Evolutionary conservation across 108 stramenopile species (phyloP).

Genomic region (Cyclotella sp.): DNA sequence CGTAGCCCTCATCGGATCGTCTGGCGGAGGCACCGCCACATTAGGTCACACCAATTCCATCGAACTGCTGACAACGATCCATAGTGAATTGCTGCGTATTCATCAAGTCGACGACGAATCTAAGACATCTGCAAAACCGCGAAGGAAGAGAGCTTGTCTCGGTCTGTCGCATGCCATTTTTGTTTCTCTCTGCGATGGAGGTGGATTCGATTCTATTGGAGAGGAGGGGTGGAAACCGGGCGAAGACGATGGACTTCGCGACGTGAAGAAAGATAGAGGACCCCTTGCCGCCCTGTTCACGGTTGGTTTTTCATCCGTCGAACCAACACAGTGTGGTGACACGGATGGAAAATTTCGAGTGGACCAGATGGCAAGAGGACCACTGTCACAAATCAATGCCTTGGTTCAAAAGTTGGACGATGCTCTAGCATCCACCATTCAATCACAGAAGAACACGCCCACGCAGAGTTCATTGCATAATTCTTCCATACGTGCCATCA

Average conservation of each 20-base stretch:
- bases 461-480: background rate
- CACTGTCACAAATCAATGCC: conserved; percentile 50
- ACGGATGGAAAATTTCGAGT: background rate
- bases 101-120: background rate
- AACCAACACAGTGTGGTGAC: background rate
- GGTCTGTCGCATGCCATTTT: conserved; percentile 52
- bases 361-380: conserved; percentile 20
- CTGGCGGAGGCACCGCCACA: too few relatives aligned
- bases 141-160: background rate
- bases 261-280: conserved; percentile 1
- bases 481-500: conserved; percentile 42
- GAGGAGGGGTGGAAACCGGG: conserved; percentile 20
- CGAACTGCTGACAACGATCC: background rate
- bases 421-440: conserved; percentile 1
- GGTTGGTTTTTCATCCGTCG: background rate
- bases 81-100: background rate
- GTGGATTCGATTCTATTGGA: conserved; percentile 57
- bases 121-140: background rate
- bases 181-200: conserved; percentile 51
- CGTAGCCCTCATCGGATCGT: too few relatives aligned
- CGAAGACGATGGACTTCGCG: conserved; percentile 11
- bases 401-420: conserved; percentile 34
- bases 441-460: background rate
- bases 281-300: background rate
- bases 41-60: too few relatives aligned